phyloP scores from a whole-genome alignment of 176 grass and related monocot genomes.

The Aegilops bicornis region DNA sequence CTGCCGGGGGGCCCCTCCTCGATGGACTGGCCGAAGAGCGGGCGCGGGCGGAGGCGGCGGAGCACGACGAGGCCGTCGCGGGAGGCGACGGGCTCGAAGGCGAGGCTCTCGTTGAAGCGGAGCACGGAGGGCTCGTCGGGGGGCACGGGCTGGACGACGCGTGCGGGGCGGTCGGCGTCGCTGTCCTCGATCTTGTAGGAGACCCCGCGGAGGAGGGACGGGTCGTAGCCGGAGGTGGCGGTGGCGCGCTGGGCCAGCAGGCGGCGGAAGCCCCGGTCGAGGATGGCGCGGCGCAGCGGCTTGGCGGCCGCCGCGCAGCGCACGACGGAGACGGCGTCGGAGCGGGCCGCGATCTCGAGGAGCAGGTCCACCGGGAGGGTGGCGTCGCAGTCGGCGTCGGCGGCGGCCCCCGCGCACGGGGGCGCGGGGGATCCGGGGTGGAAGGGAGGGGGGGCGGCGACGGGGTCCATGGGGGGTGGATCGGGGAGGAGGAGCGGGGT shows the following conservation, averaged over 20 bases:
- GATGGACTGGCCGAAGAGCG: neutral
- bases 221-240: neutral
- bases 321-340: neutral
- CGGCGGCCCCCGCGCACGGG: neutral
- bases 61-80: conserved; percentile 21
- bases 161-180: neutral
- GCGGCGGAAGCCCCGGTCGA: neutral
- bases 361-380: neutral
- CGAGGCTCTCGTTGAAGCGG: neutral
- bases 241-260: neutral
- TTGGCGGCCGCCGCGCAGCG: conserved; percentile 13
- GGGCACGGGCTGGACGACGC: neutral
- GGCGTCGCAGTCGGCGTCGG: too few relatives aligned
- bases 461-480: neutral
- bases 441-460: neutral
- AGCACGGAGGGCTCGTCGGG: neutral
- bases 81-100: neutral
- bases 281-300: conserved; percentile 11
- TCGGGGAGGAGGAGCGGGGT: neutral
- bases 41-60: neutral
- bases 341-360: conserved; percentile 11
- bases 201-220: neutral
- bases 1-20: neutral
- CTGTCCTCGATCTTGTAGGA: neutral
- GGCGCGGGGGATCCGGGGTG: neutral